Percentiles rank a stretch among this genome's conserved stretches.
phyloP scores from a whole-genome alignment of 2,329 filamentous ascomycete genomes.

The Xylaria sp. region DNA sequence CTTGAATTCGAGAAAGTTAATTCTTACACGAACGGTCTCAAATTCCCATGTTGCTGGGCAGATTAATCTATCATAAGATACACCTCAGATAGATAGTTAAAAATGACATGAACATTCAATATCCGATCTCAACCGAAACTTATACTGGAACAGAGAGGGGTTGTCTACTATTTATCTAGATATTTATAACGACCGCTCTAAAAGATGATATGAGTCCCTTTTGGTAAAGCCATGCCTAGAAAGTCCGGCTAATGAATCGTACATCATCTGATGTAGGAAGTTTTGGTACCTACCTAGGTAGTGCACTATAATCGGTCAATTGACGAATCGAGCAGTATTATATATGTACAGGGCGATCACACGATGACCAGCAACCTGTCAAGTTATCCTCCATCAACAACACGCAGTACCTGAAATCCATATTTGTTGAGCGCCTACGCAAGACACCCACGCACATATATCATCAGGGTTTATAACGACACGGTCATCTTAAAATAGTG shows the following conservation, averaged over 20 bases:
- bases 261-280: background rate
- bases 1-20: no score
- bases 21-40: no score
- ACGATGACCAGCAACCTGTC: background rate
- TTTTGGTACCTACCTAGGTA: background rate
- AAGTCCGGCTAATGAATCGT: background rate
- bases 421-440: background rate
- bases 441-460: background rate
- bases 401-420: background rate
- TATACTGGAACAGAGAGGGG: no score
- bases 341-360: background rate
- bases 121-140: no score
- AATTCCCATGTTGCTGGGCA: no score
- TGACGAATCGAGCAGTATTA: background rate
- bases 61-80: no score
- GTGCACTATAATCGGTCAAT: background rate
- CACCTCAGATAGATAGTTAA: no score
- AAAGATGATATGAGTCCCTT: background rate
- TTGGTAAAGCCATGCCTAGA: background rate
- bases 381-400: background rate
- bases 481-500: slow-evolving; percentile 23
- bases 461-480: background rate
- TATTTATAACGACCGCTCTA: background rate
- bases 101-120: no score
- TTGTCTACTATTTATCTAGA: background rate